These are phyloP conservation scores for Malassezia psittaci DNA, from an alignment of 1,284 basidiomycete species.

Conservation along the genomic window DNA sequence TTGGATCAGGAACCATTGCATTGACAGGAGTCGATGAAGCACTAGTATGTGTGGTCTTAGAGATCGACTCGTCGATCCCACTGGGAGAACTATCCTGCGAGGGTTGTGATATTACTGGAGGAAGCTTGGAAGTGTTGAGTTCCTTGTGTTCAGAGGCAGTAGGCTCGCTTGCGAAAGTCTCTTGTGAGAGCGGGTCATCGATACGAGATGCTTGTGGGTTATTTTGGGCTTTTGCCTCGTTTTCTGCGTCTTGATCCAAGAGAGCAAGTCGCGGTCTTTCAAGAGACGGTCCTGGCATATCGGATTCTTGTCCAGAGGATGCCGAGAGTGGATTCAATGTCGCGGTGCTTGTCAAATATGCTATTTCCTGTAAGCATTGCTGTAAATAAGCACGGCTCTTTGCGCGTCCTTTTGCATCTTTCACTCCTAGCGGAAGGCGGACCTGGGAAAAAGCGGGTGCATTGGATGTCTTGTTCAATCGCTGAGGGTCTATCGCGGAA, in stretches of 20 bases:
- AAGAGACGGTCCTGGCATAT: neutral
- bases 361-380: conserved; percentile 95
- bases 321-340: conserved; percentile 76
- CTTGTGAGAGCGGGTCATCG: neutral
- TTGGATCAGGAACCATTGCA: neutral
- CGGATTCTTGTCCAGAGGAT: conserved; percentile 15
- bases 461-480: neutral
- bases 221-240: neutral
- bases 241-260: neutral
- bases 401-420: conserved; percentile 85
- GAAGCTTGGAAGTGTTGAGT: neutral
- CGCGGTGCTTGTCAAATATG: conserved; percentile 88
- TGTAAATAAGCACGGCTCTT: conserved; percentile 93
- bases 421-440: conserved; percentile 50
- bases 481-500: neutral
- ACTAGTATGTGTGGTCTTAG: neutral
- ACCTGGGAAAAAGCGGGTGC: neutral
- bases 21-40: neutral
- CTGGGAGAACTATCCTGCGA: neutral
- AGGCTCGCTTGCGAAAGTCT: neutral
- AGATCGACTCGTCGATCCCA: neutral
- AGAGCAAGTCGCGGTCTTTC: conserved; percentile 2
- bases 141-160: neutral
- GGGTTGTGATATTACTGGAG: neutral
- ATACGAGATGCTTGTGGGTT: neutral